Evolutionary conservation across 345 rosid genomes (phyloP).

Genomic region (Sisymbrium irio): DNA sequence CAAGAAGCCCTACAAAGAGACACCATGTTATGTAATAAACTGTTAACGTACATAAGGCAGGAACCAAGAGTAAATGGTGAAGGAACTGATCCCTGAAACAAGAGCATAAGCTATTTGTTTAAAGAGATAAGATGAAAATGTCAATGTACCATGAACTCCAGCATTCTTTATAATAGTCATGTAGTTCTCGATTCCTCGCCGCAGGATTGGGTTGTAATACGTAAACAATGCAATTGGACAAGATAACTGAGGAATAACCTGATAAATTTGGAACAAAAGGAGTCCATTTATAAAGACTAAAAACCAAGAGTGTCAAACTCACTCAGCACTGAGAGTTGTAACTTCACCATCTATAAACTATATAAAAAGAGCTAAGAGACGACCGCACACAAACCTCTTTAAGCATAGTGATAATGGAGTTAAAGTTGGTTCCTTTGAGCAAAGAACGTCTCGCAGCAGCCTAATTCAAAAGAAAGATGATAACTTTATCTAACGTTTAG

Average conservation of each 20-base stretch:
- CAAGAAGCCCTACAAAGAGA: conserved; percentile 64
- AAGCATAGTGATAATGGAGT: conserved; percentile 64
- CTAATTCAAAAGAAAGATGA: conserved; percentile 38
- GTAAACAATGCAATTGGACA: conserved; percentile 83
- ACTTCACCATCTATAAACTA: neutral
- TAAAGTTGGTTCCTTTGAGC: conserved; percentile 73
- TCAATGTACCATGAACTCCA: conserved; percentile 65
- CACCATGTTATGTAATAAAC: neutral
- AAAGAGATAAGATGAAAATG: conserved; percentile 8
- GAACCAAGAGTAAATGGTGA: neutral
- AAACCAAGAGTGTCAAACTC: neutral
- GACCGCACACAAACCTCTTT: conserved; percentile 50
- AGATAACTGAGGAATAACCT: conserved; percentile 79
- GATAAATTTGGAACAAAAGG: neutral
- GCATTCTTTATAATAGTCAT: conserved; percentile 58
- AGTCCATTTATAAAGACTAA: neutral
- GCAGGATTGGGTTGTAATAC: conserved; percentile 81
- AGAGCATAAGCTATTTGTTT: neutral
- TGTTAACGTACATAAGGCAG: neutral
- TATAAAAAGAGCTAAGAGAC: neutral
- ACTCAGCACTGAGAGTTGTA: neutral
- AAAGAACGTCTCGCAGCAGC: conserved; percentile 90
- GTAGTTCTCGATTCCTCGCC: conserved; percentile 67
- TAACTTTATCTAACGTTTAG: neutral
- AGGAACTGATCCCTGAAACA: conserved; percentile 11